A percentile compares a stretch with the other conserved stretches of the same genome.
Conservation (phyloP, 768 basidiomycete genomes). For the Lactifluus echinatus region DNA sequence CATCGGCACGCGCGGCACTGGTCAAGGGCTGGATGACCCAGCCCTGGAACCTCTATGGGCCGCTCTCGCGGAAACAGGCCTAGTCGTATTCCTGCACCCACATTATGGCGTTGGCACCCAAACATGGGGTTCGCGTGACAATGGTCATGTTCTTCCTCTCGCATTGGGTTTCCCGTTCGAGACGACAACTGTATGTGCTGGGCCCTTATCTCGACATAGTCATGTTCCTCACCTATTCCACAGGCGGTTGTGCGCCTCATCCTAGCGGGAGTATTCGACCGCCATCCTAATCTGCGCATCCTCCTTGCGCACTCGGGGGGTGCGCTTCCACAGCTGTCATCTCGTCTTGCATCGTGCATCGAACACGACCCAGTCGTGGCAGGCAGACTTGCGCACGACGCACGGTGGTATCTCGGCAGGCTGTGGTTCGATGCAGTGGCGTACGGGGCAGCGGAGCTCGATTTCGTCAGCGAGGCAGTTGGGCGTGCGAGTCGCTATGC, state of each 20-base stretch:
- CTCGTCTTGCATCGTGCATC: slow-evolving; percentile 77
- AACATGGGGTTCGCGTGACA: slow-evolving; percentile 67
- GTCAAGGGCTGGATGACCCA: slow-evolving; percentile 73
- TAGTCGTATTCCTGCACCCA: slow-evolving; percentile 79
- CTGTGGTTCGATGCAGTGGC: slow-evolving; percentile 83
- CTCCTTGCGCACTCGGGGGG: slow-evolving; percentile 86
- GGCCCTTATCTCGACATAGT: neutral
- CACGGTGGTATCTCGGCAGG: slow-evolving; percentile 72
- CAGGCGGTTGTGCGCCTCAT: slow-evolving; percentile 72
- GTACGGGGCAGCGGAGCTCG: slow-evolving; percentile 80
- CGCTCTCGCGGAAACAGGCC: slow-evolving; percentile 57
- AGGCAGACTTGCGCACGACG: slow-evolving; percentile 67
- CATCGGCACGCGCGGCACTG: slow-evolving; percentile 72
- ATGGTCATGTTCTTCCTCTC: slow-evolving; percentile 82
- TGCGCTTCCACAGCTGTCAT: slow-evolving; percentile 74
- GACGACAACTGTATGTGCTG: slow-evolving; percentile 64
- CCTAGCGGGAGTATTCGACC: slow-evolving; percentile 72
- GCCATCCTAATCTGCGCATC: slow-evolving; percentile 63
- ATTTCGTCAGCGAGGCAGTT: slow-evolving; percentile 64
- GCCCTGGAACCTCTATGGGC: slow-evolving; percentile 74
- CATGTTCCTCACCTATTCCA: neutral
- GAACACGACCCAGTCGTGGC: slow-evolving; percentile 77
- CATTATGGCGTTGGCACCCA: slow-evolving; percentile 76
- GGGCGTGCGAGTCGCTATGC: slow-evolving; percentile 47
- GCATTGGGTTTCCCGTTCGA: slow-evolving; percentile 88